These are phyloP conservation scores for Beauveria brongniartii DNA, from an alignment of 2,329 filamentous ascomycete genomes.

Conservation along the genomic window DNA sequence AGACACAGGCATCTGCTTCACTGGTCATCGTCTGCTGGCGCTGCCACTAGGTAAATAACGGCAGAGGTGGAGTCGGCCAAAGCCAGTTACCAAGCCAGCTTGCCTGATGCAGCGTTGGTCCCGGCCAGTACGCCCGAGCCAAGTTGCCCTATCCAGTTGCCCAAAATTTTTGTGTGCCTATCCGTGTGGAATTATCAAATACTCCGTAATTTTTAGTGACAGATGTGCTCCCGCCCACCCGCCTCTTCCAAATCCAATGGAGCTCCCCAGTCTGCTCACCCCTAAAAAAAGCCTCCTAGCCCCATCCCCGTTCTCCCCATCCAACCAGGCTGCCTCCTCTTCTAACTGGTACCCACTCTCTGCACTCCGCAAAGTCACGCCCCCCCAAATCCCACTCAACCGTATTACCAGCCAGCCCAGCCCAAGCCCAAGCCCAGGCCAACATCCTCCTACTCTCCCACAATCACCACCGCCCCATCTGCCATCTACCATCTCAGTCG, in stretches of 20 bases:
- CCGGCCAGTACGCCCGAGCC: background rate
- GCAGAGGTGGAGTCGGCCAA: background rate
- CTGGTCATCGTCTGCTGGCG: background rate
- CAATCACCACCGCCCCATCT: constrained; percentile 5
- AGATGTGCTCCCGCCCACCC: background rate
- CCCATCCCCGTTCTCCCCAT: background rate
- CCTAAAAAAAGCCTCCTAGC: background rate
- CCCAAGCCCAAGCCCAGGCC: background rate
- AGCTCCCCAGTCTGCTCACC: background rate
- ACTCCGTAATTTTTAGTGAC: background rate
- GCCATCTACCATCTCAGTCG: background rate
- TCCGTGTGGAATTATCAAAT: too few relatives aligned
- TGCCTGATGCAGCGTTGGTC: too few relatives aligned
- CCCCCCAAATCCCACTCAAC: background rate
- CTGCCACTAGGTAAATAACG: background rate
- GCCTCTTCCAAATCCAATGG: background rate
- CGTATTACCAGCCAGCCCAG: background rate
- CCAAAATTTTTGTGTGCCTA: too few relatives aligned
- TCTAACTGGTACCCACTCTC: background rate
- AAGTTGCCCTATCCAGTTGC: background rate
- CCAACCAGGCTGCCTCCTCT: background rate
- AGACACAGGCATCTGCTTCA: background rate
- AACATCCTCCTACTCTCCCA: background rate
- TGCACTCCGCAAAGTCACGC: constrained; percentile 11
- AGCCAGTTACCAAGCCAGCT: too few relatives aligned